A percentile compares a stretch with the other conserved stretches of the same genome.
phyloP scores from a whole-genome alignment of 208 protist genomes.

The Wallacemonas rigidus region DNA sequence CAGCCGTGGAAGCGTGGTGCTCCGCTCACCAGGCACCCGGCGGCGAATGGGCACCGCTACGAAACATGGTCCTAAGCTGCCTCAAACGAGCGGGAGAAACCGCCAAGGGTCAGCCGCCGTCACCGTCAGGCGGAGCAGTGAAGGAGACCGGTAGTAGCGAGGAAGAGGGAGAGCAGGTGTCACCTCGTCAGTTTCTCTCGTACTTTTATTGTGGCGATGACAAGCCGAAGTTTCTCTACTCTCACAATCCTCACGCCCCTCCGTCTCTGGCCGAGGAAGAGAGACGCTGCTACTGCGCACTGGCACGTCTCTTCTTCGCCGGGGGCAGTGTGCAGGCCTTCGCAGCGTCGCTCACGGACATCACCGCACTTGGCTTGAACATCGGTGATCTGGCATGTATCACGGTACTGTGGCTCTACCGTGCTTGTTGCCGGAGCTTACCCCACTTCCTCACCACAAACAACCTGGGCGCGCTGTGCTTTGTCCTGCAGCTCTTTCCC shows the following conservation, averaged over 20 bases:
- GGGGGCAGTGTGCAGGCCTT: conserved; percentile 3
- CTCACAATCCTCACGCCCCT: not conserved
- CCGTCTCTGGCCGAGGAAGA: not conserved
- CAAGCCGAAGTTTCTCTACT: not conserved
- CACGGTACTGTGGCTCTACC: conserved; percentile 40
- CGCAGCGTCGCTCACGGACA: not conserved
- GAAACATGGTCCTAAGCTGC: not conserved
- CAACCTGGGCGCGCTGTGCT: conserved; percentile 31
- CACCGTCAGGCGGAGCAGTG: too few species aligned
- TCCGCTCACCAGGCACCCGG: not conserved
- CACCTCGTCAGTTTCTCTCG: conserved; percentile 14
- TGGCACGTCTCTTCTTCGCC: conserved; percentile 4
- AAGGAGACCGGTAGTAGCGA: not conserved
- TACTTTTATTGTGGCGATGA: conserved; percentile 16
- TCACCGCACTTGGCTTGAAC: conserved; percentile 27
- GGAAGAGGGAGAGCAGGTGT: not conserved
- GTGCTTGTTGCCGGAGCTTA: conserved; percentile 19
- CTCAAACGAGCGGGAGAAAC: not conserved
- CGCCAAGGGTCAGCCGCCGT: not conserved
- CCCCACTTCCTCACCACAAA: conserved; percentile 25
- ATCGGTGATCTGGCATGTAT: conserved; percentile 35
- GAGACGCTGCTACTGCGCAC: not conserved
- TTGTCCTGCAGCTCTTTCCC: conserved; percentile 44
- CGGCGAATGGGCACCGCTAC: not conserved
- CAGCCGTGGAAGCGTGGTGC: not conserved